Evolutionary conservation across 2,329 filamentous ascomycete genomes (phyloP).

Genomic region (Chaetomium olivaceum): DNA sequence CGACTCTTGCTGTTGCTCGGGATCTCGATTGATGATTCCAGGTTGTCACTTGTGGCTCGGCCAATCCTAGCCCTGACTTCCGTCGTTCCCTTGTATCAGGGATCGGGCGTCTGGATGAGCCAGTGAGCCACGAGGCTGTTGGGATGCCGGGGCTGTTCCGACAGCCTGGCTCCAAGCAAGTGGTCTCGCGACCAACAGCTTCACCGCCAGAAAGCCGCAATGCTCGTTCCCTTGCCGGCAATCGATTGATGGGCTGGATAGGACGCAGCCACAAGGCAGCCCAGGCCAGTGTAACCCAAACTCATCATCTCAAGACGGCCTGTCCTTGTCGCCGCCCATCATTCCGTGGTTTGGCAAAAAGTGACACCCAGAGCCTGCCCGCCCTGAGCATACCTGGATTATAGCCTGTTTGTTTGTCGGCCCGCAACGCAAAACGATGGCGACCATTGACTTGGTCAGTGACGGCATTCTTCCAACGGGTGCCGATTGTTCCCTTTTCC

Average conservation of each 20-base stretch:
- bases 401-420: conserved; percentile 20
- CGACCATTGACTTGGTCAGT: background rate
- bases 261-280: background rate
- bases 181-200: conserved; percentile 11
- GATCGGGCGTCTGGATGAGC: background rate
- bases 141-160: conserved; percentile 1
- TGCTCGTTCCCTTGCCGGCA: background rate
- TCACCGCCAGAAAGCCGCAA: conserved; percentile 16
- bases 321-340: conserved; percentile 12
- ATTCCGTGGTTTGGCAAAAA: background rate
- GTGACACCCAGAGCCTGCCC: conserved; percentile 1
- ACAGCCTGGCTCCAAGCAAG: conserved; percentile 2
- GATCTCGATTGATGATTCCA: background rate
- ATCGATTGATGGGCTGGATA: conserved; percentile 7
- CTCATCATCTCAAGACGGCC: conserved; percentile 12
- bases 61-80: conserved; percentile 1
- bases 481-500: background rate
- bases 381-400: conserved; percentile 13
- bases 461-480: background rate
- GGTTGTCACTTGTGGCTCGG: too few species aligned
- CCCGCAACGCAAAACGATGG: background rate
- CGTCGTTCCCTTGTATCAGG: background rate
- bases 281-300: conserved; percentile 9
- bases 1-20: background rate
- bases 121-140: conserved; percentile 6